Evolutionary conservation across 2,329 filamentous ascomycete genomes (phyloP), one percentile per base, ranked within the genome.

Genomic region (Diaporthe vaccinii): DNA sequence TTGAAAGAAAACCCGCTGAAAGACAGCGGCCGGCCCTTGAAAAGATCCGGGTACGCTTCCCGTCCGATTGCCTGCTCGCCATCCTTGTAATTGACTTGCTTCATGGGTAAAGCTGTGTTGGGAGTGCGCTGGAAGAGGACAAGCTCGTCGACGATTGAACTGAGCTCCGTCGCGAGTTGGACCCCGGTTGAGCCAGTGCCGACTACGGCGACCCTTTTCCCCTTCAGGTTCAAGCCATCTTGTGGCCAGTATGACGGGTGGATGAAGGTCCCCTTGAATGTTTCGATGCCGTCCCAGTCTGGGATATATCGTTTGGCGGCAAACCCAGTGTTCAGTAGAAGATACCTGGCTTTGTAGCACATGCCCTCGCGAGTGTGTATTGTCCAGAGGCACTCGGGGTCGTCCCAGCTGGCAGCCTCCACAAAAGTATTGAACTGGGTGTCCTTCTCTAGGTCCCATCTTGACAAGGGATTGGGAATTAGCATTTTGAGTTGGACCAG

Each of bases 61-160:
- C 82, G 82, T 34, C 76, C 79, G 14, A 80, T 79, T 28, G 86
- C 82, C 77, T 89, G 87, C 71, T 89, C 85, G 70, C 87, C 83
- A 53, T 80, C 81, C 1, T 84, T 85, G 8, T 89, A 79, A 10
- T 80, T 69, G 4, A 82, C 79, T 74, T 88, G 86, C 12, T 84
- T 82, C 88, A 91, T 90, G 0, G 89, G 89, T 0, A 90, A 76
- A 12, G 87, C 88, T 8, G 88, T 83, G 71, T 91, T 91, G 0
- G 89, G 89, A 4, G 88, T 91, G 14, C 89, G 84, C 74, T 90
- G 87, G 78, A 89, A 90, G 22, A 90, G 85, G 1, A 77, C 82
- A 57, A 90, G 76, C 2, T 84, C 79, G 36, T 81, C 83, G 1
- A 83, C 78, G 77, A 55, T 25, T 5, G 74, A 31, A 22, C 58